Conservation (phyloP, 768 basidiomycete genomes). For the Boletus speciosus region DNA sequence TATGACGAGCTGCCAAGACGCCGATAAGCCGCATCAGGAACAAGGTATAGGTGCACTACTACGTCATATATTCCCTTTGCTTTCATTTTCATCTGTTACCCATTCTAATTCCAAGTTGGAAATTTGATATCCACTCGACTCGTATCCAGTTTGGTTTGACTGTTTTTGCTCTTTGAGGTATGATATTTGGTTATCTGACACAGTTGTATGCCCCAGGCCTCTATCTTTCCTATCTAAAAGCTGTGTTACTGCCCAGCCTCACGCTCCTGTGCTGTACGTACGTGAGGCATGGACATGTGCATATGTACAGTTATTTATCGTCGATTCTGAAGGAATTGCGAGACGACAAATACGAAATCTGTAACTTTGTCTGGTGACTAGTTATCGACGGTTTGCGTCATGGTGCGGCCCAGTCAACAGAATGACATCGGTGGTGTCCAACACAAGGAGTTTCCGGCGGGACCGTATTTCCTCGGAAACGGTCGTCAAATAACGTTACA, state of each 20-base stretch:
- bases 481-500: too few species aligned
- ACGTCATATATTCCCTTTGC: background rate
- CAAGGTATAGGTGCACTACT: background rate
- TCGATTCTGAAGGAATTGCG: background rate
- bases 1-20: conserved; percentile 37
- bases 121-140: background rate
- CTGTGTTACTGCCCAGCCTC: background rate
- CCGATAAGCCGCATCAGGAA: conserved; percentile 6
- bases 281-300: background rate
- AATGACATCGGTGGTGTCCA: too few species aligned
- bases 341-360: background rate
- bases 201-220: background rate
- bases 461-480: too few species aligned
- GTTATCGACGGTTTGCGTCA: too few species aligned
- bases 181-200: background rate
- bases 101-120: background rate
- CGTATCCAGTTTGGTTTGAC: too few species aligned
- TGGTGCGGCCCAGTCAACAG: too few species aligned
- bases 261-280: background rate
- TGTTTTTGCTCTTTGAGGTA: conserved; percentile 1
- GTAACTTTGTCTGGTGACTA: too few species aligned
- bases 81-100: background rate
- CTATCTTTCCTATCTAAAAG: background rate
- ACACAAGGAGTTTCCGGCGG: too few species aligned
- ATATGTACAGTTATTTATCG: background rate